Percentiles rank a stretch among this genome's conserved stretches.
Conservation (phyloP, 768 basidiomycete genomes). For the Leucocoprinus sp. region DNA sequence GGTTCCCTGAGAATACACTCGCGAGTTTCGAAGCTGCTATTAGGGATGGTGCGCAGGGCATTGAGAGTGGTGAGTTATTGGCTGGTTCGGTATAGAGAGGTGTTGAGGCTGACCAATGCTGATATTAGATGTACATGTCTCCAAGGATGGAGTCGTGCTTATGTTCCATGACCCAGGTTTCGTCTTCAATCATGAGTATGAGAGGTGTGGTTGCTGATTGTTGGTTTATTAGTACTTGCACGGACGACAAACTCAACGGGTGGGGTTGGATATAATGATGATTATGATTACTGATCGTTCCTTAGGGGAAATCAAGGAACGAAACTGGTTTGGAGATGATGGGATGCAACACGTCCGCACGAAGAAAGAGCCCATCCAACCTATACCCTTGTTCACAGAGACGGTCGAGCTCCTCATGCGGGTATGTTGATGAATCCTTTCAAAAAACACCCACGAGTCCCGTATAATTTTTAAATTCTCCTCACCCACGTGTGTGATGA, state of each 20-base stretch:
- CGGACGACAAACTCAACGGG: constrained; percentile 76
- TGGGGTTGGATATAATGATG: constrained; percentile 17
- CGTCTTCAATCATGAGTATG: constrained; percentile 4
- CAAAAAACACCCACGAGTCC: no score
- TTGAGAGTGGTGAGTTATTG: constrained; percentile 86
- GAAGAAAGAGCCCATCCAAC: constrained; percentile 67
- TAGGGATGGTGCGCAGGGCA: constrained; percentile 88
- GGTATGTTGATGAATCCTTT: no score
- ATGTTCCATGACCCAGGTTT: constrained; percentile 94
- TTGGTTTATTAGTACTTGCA: constrained; percentile 41
- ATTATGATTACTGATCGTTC: constrained; percentile 15
- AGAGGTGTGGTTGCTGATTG: constrained; percentile 13
- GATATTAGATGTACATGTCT: constrained; percentile 94
- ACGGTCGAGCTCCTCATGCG: constrained; percentile 74
- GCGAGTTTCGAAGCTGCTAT: constrained; percentile 94
- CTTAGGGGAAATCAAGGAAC: constrained; percentile 59
- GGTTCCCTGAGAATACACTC: constrained; percentile 89
- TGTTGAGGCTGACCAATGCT: constrained; percentile 32
- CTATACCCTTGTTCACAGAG: constrained; percentile 86
- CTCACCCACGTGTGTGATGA: not conserved
- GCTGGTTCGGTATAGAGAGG: constrained; percentile 18
- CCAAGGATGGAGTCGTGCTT: constrained; percentile 75
- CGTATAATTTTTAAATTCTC: no score
- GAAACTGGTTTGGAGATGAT: constrained; percentile 58
- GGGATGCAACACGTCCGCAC: constrained; percentile 79